Conservation (phyloP, 352 stramenopile species). For the Pythium grandisporangium region DNA sequence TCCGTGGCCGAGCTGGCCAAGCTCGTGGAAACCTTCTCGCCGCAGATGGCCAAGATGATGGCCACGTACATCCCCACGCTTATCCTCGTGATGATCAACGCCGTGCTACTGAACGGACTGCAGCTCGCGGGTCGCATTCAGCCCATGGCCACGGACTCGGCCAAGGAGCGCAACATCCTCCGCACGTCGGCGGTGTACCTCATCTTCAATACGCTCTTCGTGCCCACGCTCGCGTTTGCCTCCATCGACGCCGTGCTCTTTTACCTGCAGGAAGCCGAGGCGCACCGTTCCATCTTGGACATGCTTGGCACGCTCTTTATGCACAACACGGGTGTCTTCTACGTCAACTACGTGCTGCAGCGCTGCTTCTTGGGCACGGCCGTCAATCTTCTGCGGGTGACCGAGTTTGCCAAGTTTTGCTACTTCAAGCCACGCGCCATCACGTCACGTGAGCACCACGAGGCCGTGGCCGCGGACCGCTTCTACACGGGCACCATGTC, state of each 20-base stretch:
- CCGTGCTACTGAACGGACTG: slow-evolving; percentile 77
- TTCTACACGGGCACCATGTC: slow-evolving; percentile 84
- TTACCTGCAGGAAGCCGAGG: slow-evolving; percentile 62
- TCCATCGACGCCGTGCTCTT: slow-evolving; percentile 79
- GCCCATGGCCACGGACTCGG: slow-evolving; percentile 76
- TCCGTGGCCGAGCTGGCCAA: slow-evolving; percentile 50
- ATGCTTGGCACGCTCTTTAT: slow-evolving; percentile 81
- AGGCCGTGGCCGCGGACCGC: slow-evolving; percentile 58
- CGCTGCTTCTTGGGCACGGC: slow-evolving; percentile 72
- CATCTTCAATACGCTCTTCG: slow-evolving; percentile 86
- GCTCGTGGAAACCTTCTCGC: slow-evolving; percentile 48
- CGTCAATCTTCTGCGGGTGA: slow-evolving; percentile 62
- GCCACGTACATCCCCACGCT: slow-evolving; percentile 70
- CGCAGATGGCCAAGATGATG: slow-evolving; percentile 75
- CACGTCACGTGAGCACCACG: slow-evolving; percentile 59
- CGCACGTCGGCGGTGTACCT: slow-evolving; percentile 72
- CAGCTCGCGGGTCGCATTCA: slow-evolving; percentile 76
- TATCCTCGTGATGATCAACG: slow-evolving; percentile 85
- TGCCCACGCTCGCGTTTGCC: slow-evolving; percentile 78
- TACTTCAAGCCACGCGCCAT: slow-evolving; percentile 72
- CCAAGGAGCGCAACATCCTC: slow-evolving; percentile 77
- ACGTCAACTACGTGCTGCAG: slow-evolving; percentile 83
- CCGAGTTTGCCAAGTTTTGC: slow-evolving; percentile 75
- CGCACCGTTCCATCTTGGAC: slow-evolving; percentile 70
- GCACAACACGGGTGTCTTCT: slow-evolving; percentile 86